phyloP scores from a whole-genome alignment of 2,329 filamentous ascomycete genomes.

The Davidsoniella virescens region DNA sequence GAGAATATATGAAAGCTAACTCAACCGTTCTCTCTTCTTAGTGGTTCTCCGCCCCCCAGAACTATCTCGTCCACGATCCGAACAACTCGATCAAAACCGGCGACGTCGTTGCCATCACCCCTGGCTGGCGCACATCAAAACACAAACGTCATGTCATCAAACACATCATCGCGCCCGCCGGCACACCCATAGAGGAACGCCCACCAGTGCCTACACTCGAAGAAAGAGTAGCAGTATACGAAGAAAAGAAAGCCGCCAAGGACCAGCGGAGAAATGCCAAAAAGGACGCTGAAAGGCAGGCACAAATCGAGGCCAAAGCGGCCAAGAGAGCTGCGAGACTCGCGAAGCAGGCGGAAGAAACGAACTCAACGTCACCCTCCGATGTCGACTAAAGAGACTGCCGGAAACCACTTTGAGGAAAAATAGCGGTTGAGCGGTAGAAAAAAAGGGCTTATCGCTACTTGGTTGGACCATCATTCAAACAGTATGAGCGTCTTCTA shows the following conservation, averaged over 20 bases:
- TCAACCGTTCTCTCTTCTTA: constrained; percentile 11
- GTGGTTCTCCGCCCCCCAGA: constrained; percentile 44
- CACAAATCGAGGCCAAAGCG: constrained; percentile 6
- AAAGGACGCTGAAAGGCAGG: constrained; percentile 16
- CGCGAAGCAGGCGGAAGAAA: background rate
- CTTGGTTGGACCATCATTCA: background rate
- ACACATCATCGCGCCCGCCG: constrained; percentile 54
- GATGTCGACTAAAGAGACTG: too few species aligned
- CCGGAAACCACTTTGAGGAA: too few species aligned
- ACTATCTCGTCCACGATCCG: constrained; percentile 64
- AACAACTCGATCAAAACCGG: constrained; percentile 55
- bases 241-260: constrained; percentile 40
- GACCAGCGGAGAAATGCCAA: constrained; percentile 32
- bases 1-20: background rate
- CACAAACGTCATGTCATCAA: constrained; percentile 60
- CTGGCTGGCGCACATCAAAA: constrained; percentile 48
- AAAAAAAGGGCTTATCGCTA: too few species aligned
- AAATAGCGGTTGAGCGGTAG: too few species aligned
- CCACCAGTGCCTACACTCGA: constrained; percentile 49
- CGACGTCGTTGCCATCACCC: constrained; percentile 56
- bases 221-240: constrained; percentile 39
- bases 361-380: background rate
- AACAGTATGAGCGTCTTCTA: background rate
- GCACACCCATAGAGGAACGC: constrained; percentile 44
- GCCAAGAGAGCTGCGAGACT: constrained; percentile 5